Base-by-base conservation (phyloP, 805 yeast genomes). In the Scheffersomyces amazonensis region DNA sequence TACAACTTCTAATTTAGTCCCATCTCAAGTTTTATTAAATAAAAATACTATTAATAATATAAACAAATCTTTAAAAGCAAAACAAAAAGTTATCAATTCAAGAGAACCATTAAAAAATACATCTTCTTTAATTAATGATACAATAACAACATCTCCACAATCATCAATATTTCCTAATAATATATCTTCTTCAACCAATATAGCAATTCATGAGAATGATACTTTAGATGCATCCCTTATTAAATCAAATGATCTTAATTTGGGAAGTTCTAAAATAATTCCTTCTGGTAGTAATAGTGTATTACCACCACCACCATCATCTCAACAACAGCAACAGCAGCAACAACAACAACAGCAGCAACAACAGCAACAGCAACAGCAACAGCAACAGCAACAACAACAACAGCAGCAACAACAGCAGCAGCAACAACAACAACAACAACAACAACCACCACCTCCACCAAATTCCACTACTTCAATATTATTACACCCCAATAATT, bases 31-130 rank as follows among this genome's bases (percentile, higher is more conserved):
- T 9, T 27, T 44, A 22, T 40, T 57, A n/a, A 56, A 58, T 34
- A 56, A 56, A 35, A 56, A 52, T 33, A 61, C 63, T 20, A 60
- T 69, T 24, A 58, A 71, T 19, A 67, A 64, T 49, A 56, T 69
- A 34, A 69, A 69, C 49, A 68, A 69, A 43, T 61, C 73, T 3
- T 42, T 69, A 19, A 67, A 65, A 42, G 73, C 69, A 25, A 68
- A 69, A 39, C 75, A 69, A 41, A 63, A 62, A 40, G 55, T 66
- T 35, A 63, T 66, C 40, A 61, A 46, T 34, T 41, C 60, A 3
- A 59, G 63, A 32, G 71, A 65, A 37, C 62, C 68, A 3, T 65
- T 58, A 31, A 60, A 67, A 11, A 64, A 64, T 37, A 62, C 54
- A 39, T 49, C 69, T 3, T 50, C 65, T 5, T 38, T 61, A 19